These are phyloP conservation scores for Hypericum perforatum DNA, from an alignment of 345 rosid species.

Conservation along the genomic window DNA sequence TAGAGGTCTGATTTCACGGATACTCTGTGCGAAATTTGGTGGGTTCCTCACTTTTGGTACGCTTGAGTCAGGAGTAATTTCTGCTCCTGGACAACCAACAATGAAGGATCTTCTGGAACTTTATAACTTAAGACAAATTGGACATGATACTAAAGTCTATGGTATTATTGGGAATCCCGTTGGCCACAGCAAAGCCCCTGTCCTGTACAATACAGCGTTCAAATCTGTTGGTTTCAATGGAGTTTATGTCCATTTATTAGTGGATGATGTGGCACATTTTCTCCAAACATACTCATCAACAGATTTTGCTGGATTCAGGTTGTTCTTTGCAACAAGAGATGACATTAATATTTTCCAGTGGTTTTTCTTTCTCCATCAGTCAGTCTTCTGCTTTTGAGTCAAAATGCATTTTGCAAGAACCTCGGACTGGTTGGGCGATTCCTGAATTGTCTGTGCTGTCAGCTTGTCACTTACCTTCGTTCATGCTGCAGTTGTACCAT, in stretches of 20 bases:
- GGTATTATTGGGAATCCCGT: slow-evolving; percentile 39
- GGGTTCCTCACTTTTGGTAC: slow-evolving; percentile 37
- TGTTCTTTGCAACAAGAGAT: no score
- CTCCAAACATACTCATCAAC: slow-evolving; percentile 25
- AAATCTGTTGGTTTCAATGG: slow-evolving; percentile 32
- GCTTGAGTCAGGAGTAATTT: slow-evolving; percentile 30
- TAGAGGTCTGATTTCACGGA: slow-evolving; percentile 29
- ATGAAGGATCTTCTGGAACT: slow-evolving; percentile 28
- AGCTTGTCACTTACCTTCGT: no score
- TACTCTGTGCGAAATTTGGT: slow-evolving; percentile 33
- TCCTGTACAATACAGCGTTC: slow-evolving; percentile 31
- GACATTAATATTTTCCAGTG: no score
- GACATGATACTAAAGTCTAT: slow-evolving; percentile 29
- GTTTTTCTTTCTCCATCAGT: no score
- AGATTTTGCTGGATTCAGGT: slow-evolving; percentile 36
- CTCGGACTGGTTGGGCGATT: no score
- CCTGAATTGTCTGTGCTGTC: no score
- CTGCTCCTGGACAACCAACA: slow-evolving; percentile 35
- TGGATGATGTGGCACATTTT: slow-evolving; percentile 32
- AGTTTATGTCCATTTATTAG: slow-evolving; percentile 31
- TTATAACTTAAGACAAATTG: slow-evolving; percentile 30
- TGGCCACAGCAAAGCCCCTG: slow-evolving; percentile 41
- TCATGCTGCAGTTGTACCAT: slow-evolving; percentile 31
- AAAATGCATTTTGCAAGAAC: no score
- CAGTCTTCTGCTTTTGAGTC: no score